Evolutionary conservation across 805 yeast species (phyloP).

Genomic region (Cyberlindnera saturnus): DNA sequence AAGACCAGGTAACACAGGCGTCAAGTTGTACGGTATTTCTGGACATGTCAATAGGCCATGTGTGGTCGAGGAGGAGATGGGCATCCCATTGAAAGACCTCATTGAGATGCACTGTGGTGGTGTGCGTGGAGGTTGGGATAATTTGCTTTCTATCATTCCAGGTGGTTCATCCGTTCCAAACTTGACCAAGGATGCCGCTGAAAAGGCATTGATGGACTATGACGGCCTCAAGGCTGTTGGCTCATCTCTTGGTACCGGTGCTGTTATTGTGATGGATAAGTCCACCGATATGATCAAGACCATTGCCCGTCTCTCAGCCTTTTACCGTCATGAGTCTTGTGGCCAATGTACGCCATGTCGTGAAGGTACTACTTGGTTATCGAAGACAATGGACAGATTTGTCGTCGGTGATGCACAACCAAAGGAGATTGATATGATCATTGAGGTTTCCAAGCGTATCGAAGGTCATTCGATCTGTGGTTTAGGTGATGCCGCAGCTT

Average conservation of each 20-base stretch:
- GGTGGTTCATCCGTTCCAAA: conserved; percentile 89
- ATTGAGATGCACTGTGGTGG: conserved; percentile 90
- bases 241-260: conserved; percentile 88
- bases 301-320: conserved; percentile 77
- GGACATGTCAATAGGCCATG: conserved; percentile 92
- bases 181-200: conserved; percentile 62
- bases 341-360: conserved; percentile 95
- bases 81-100: conserved; percentile 76
- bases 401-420: conserved; percentile 72
- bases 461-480: conserved; percentile 94
- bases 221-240: conserved; percentile 83
- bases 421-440: conserved; percentile 78
- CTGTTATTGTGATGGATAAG: conserved; percentile 87
- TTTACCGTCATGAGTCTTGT: conserved; percentile 89
- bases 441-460: conserved; percentile 78
- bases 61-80: conserved; percentile 92
- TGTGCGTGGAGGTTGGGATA: conserved; percentile 89
- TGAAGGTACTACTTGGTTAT: conserved; percentile 86
- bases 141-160: conserved; percentile 79
- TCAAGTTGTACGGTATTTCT: conserved; percentile 79
- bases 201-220: conserved; percentile 74
- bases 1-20: conserved; percentile 78
- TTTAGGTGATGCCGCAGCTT: conserved; percentile 87
- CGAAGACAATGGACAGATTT: conserved; percentile 80
- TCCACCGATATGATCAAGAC: conserved; percentile 80